These are phyloP conservation scores for Friedmanniomyces endolithicus DNA, from an alignment of 495 filamentous ascomycete species.

Conservation along the genomic window DNA sequence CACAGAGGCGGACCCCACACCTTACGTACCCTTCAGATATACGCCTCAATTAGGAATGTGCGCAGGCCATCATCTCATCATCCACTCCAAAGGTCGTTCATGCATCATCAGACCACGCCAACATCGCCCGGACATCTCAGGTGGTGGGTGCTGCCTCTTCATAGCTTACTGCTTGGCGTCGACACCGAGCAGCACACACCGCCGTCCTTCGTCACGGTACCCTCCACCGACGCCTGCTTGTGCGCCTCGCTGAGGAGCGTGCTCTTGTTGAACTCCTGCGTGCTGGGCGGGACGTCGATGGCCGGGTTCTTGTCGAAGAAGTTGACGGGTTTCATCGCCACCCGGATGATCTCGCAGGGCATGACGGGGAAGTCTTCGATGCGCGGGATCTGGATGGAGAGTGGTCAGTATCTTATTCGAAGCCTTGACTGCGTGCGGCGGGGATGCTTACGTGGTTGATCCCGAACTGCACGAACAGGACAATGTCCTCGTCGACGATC, in stretches of 20 bases:
- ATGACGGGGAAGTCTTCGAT: conserved; percentile 40
- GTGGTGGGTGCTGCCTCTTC: too few species aligned
- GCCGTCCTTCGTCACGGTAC: conserved; percentile 28
- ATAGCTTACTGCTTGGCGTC: conserved; percentile 15
- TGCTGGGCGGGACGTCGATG: conserved; percentile 56
- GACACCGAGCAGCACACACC: conserved; percentile 30
- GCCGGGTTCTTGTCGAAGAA: conserved; percentile 69
- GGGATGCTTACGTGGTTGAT: conserved; percentile 31
- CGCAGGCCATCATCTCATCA: background rate
- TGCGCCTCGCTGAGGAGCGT: conserved; percentile 33
- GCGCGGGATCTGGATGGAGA: conserved; percentile 12
- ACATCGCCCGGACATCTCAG: background rate
- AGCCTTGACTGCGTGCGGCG: background rate
- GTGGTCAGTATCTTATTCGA: conserved; percentile 6
- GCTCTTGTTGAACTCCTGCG: conserved; percentile 41
- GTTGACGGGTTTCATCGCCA: conserved; percentile 53
- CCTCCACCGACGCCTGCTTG: conserved; percentile 24
- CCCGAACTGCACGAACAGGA: conserved; percentile 35
- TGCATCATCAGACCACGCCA: background rate
- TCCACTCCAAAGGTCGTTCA: background rate
- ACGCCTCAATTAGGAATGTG: background rate
- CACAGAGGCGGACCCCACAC: background rate
- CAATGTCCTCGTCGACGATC: conserved; percentile 33
- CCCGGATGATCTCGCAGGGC: conserved; percentile 51
- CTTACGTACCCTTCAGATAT: background rate